These are phyloP conservation scores for Boletus reticulatus DNA, from an alignment of 768 basidiomycete genomes.

Conservation along the genomic window DNA sequence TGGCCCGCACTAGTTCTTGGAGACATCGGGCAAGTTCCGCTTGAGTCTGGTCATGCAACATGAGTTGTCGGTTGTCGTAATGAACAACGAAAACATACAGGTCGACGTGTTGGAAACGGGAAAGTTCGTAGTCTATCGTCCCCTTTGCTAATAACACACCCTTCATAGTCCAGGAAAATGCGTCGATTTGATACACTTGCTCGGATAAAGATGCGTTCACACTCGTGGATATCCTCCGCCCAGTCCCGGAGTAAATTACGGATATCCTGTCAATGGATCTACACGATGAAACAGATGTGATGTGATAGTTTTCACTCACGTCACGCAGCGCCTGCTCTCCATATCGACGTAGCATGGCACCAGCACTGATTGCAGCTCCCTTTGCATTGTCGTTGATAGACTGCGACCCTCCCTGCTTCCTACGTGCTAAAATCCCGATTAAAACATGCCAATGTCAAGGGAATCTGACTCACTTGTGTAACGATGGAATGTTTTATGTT, in stretches of 20 bases:
- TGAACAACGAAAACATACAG: constrained; percentile 48
- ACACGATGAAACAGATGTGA: not conserved
- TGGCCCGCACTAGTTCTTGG: constrained; percentile 78
- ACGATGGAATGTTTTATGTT: constrained; percentile 95
- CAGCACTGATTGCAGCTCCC: constrained; percentile 90
- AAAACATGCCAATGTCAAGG: not conserved
- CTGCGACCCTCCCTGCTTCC: constrained; percentile 97
- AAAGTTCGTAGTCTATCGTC: constrained; percentile 86
- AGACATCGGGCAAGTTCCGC: constrained; percentile 87
- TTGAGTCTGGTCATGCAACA: constrained; percentile 60
- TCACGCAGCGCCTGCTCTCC: constrained; percentile 93
- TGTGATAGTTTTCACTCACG: constrained; percentile 42
- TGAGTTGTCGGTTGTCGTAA: not conserved
- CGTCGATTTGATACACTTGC: constrained; percentile 84
- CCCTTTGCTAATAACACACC: constrained; percentile 68
- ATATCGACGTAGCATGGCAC: constrained; percentile 89
- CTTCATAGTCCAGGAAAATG: constrained; percentile 90
- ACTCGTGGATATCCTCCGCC: constrained; percentile 81
- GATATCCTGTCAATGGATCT: constrained; percentile 63
- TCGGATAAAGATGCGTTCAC: constrained; percentile 90
- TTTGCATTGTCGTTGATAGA: constrained; percentile 90
- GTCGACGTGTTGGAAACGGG: constrained; percentile 94
- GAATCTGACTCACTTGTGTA: constrained; percentile 79
- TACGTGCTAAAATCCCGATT: constrained; percentile 63
- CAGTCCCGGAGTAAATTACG: constrained; percentile 79